Evolutionary conservation across 2,329 filamentous ascomycete genomes (phyloP), one percentile per base, ranked within the genome.

Genomic region (Coniochaeta hoffmannii): DNA sequence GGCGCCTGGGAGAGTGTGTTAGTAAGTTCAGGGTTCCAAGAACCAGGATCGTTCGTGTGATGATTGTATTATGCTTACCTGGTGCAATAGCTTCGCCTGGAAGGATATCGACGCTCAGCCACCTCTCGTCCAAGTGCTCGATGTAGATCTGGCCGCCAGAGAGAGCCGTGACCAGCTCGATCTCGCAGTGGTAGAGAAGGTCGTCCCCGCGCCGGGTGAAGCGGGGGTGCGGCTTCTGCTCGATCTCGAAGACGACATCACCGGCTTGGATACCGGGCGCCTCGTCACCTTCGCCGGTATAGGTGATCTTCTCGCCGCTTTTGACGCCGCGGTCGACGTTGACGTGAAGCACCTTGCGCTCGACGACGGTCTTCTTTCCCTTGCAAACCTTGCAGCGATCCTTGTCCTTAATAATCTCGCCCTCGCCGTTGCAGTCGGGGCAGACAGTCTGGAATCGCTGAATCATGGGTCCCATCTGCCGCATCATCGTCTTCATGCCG

Each of bases 401-500:
- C 80, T 95, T 95, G 63, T 97, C 93, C 69, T 90, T 90, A 72
- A 99, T 93, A 62, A 88, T 91, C 78, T 99, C 94, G 58, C 94
- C 93, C 74, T 99, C 94, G 60, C 95, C 95, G 65, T 94, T 93
- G 72, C 94, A 99, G 76, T 99, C 95, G 28, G 92, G 89, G 82
- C 94, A 99, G 65, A 97, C 92, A 30, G 93, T 97, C 81, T 99
- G 94, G 85, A 99, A 99, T 57, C 94, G 90, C 78, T 99, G 95
- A 65, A 99, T 97, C 94, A 99, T 99, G 58, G 94, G 94, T 53
- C 94, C 94, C 92, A 99, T 97, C 76, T 99, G 94, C 70, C 95
- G 89, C 94, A 99, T 97, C 93, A 99, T 97, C 38, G 90, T 97
- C 88, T 97, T 97, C 89, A 97, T 96, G 74, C 94, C 94, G 61